phyloP scores from a whole-genome alignment of 768 basidiomycete species.

The Xerocomellus dryophilus region DNA sequence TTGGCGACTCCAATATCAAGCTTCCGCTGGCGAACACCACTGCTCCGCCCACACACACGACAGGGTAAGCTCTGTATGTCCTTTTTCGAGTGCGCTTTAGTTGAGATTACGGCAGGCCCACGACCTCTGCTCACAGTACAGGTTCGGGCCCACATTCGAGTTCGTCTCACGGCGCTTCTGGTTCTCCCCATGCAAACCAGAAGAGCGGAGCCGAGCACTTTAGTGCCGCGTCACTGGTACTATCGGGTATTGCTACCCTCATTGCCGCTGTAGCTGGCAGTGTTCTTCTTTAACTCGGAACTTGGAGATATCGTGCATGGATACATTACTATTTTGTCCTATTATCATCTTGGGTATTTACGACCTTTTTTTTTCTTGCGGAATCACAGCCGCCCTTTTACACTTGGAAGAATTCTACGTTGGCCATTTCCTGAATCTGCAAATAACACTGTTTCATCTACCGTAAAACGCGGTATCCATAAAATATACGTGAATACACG shows the following conservation, averaged over 20 bases:
- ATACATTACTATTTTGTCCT: slow-evolving; percentile 11
- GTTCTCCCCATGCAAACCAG: slow-evolving; percentile 30
- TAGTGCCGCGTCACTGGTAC: slow-evolving; percentile 17
- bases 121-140: not conserved
- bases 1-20: slow-evolving; percentile 20
- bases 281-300: slow-evolving; percentile 19
- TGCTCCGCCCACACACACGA: not conserved
- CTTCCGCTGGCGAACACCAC: slow-evolving; percentile 16
- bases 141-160: slow-evolving; percentile 3
- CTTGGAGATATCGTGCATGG: not conserved
- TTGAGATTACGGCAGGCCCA: slow-evolving; percentile 5
- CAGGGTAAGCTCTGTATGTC: slow-evolving; percentile 4
- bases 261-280: slow-evolving; percentile 23
- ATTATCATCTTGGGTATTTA: slow-evolving; percentile 3
- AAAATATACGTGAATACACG: slow-evolving; percentile 15
- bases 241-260: slow-evolving; percentile 24
- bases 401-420: too few relatives aligned
- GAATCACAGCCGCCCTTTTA: not conserved
- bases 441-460: slow-evolving; percentile 10
- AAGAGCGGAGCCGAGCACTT: slow-evolving; percentile 33
- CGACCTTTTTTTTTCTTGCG: not conserved
- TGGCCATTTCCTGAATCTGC: not conserved
- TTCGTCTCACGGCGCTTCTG: slow-evolving; percentile 14
- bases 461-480: slow-evolving; percentile 1
- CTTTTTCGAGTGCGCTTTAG: not conserved